Conservation (phyloP, 2,329 filamentous ascomycete species). For the Clarireedia hainanense region DNA sequence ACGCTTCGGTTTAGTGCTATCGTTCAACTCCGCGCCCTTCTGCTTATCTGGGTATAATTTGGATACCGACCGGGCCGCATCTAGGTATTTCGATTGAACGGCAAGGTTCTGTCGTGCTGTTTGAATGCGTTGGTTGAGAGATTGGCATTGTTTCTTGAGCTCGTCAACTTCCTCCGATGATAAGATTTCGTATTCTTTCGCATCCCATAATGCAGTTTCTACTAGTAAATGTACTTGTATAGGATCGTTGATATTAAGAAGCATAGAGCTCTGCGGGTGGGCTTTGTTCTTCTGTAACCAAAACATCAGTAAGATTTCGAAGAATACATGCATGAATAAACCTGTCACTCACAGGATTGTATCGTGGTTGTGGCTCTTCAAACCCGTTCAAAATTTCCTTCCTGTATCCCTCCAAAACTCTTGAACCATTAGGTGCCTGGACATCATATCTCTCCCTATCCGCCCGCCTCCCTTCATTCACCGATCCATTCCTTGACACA, state of each 20-base stretch:
- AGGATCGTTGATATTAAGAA: conserved; percentile 57
- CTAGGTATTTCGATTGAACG: conserved; percentile 87
- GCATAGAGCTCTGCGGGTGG: conserved; percentile 46
- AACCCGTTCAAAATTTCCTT: conserved; percentile 47
- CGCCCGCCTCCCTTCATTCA: background rate
- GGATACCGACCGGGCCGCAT: conserved; percentile 82
- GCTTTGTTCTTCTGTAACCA: conserved; percentile 40
- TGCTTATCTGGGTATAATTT: conserved; percentile 62
- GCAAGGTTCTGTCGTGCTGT: conserved; percentile 74
- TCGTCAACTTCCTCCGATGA: conserved; percentile 87
- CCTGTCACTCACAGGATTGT: conserved; percentile 43
- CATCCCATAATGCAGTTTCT: conserved; percentile 87
- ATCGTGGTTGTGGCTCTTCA: conserved; percentile 44
- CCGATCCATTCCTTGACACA: background rate
- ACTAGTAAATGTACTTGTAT: conserved; percentile 88
- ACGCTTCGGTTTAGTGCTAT: conserved; percentile 39
- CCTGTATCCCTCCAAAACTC: conserved; percentile 52
- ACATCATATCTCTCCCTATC: conserved; percentile 2
- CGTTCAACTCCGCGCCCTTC: conserved; percentile 39
- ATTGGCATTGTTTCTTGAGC: conserved; percentile 77
- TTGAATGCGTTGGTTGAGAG: conserved; percentile 69
- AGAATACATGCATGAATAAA: background rate
- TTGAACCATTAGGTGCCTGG: conserved; percentile 23
- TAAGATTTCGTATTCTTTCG: conserved; percentile 74
- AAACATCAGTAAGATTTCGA: conserved; percentile 1